Percentiles rank a stretch among this genome's conserved stretches.
phyloP scores from a whole-genome alignment of 2,329 filamentous ascomycete genomes.

The Pestalotiopsis sp. region DNA sequence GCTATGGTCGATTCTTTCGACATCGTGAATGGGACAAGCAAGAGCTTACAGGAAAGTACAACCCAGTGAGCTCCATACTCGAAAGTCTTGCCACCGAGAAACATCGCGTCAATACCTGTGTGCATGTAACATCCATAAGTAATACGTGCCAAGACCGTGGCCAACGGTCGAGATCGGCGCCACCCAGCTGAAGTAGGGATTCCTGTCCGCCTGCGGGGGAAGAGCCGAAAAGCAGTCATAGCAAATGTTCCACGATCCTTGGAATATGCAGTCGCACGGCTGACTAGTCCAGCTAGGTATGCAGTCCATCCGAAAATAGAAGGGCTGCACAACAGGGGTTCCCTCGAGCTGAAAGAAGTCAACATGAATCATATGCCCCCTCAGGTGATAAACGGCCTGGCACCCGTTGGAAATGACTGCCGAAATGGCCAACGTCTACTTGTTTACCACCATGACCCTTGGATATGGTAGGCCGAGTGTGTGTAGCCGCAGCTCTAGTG shows the following conservation, averaged over 20 bases:
- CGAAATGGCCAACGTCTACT: neutral
- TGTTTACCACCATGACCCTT: neutral
- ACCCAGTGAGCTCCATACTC: neutral
- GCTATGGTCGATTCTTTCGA: conserved; percentile 4
- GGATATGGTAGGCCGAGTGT: neutral
- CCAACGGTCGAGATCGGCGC: neutral
- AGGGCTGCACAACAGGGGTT: neutral
- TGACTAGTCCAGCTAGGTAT: neutral
- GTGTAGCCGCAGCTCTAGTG: neutral
- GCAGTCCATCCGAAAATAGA: neutral
- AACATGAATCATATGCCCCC: neutral
- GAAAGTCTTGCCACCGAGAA: neutral
- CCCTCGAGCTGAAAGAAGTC: neutral
- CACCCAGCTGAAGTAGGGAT: neutral
- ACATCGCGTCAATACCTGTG: no score
- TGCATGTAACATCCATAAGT: neutral
- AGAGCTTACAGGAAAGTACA: neutral
- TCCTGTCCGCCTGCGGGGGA: neutral
- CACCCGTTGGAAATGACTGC: neutral
- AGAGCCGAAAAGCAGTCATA: neutral
- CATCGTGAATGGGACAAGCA: neutral
- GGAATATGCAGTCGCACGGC: neutral
- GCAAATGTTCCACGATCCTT: neutral
- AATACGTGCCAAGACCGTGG: neutral
- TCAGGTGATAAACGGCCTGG: neutral